Evolutionary conservation across 305 asterid species (phyloP), one percentile per base, ranked within the genome.

Genomic region (Coffea humblotiana): DNA sequence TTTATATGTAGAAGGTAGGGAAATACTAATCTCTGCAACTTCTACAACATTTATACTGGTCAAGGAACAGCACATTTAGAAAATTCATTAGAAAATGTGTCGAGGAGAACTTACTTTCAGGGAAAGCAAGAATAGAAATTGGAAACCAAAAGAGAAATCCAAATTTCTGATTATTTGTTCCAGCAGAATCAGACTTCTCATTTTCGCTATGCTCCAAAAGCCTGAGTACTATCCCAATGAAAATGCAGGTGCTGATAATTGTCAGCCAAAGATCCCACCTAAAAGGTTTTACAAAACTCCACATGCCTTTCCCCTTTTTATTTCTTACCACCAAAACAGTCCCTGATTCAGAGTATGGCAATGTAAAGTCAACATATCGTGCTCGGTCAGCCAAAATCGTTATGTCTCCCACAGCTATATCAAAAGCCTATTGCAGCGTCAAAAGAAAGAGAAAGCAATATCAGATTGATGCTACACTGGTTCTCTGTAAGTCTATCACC

Each of bases 251-350:
- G 12, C 75, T 68, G 1, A 85, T 15, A 47, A 91, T 87, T 6
- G 89, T 82, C 43, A 91, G 63, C 97, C 97, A 91, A 16, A 91
- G 93, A 83, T 91, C 94, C 97, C 97, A 86, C n/a, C 86, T 80
- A 77, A 91, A 81, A 1, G 94, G 97, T 84, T 79, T 81, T 15
- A 75, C 27, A 35, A 91, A 91, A 45, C 86, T 85, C 96, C 96
- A 90, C 90, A 90, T 90, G 80, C 89, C 88, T 6, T 83, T 78
- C 23, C 86, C 84, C 78, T 87, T 88, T 79, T 77, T 84, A 74
- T 88, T 84, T 74, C 82, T 90, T 0, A 90, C 91, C 64, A 91
- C 92, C 75, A 86, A 73, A 65, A 85, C 72, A 12, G 84, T 88
- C 77, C 93, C 97, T 7, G 94, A 74, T 72, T 90, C 97, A 14